A percentile compares a stretch with the other conserved stretches of the same genome.
Evolutionary conservation across 208 protist species (phyloP).

Genomic region (Leishmania braziliensis): DNA sequence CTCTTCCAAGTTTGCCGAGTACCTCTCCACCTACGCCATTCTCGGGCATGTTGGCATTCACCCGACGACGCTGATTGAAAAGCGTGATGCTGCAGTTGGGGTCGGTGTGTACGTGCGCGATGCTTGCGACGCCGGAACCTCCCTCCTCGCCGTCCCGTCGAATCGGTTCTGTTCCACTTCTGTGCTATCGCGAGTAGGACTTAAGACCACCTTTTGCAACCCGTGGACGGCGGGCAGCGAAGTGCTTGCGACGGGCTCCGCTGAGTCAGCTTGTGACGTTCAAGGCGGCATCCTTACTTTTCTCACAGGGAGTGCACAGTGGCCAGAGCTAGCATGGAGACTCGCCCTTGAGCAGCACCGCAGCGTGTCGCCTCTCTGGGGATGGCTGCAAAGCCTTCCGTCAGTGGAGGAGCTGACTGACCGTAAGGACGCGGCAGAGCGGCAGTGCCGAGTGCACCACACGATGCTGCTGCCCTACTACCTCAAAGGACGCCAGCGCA

Average conservation of each 20-base stretch:
- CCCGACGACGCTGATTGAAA: slow-evolving; percentile 80
- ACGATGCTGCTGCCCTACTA: slow-evolving; percentile 61
- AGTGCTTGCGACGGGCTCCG: background rate
- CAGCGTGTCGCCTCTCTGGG: slow-evolving; percentile 76
- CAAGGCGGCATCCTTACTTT: slow-evolving; percentile 53
- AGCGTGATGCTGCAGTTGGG: slow-evolving; percentile 68
- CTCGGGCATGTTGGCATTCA: slow-evolving; percentile 78
- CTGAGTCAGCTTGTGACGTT: background rate
- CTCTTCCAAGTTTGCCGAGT: slow-evolving; percentile 83
- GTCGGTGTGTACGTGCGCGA: slow-evolving; percentile 85
- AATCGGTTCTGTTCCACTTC: slow-evolving; percentile 54
- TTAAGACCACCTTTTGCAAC: slow-evolving; percentile 14
- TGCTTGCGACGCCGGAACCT: slow-evolving; percentile 81
- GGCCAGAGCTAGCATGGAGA: slow-evolving; percentile 78
- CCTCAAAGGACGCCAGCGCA: slow-evolving; percentile 31
- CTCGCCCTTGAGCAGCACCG: slow-evolving; percentile 80
- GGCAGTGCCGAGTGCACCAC: slow-evolving; percentile 71
- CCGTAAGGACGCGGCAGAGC: slow-evolving; percentile 41
- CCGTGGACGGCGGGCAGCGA: background rate
- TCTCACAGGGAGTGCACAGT: slow-evolving; percentile 54
- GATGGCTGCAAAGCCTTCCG: slow-evolving; percentile 80
- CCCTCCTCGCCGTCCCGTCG: slow-evolving; percentile 77
- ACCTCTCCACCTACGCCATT: slow-evolving; percentile 86
- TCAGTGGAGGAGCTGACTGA: slow-evolving; percentile 36
- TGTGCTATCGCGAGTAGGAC: slow-evolving; percentile 56